Evolutionary conservation across 352 stramenopile genomes (phyloP).

Genomic region (Lagenidium giganteum): DNA sequence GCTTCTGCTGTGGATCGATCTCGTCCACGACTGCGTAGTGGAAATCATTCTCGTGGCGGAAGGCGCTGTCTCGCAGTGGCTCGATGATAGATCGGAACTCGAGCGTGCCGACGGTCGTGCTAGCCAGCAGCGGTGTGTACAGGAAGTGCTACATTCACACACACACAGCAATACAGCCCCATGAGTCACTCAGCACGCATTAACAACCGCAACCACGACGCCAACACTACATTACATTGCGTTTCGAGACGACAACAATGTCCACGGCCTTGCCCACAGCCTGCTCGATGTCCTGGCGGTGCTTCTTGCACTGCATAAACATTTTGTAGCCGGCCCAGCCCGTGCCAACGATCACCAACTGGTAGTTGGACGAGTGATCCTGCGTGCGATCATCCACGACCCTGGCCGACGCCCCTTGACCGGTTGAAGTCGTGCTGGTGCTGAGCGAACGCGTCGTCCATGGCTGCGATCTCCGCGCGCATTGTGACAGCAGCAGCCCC

Average conservation of each 20-base stretch:
- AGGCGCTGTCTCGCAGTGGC: constrained; percentile 85
- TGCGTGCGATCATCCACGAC: too few relatives aligned
- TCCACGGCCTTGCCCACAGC: constrained; percentile 54
- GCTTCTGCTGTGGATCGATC: constrained; percentile 78
- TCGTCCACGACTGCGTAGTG: constrained; percentile 61
- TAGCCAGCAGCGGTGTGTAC: constrained; percentile 96
- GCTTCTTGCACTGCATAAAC: constrained; percentile 70
- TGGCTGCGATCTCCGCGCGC: too few relatives aligned
- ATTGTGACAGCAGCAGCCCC: too few relatives aligned
- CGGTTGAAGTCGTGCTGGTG: too few relatives aligned
- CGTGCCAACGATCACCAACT: constrained; percentile 73
- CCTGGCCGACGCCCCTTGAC: too few relatives aligned
- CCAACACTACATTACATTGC: constrained; percentile 39
- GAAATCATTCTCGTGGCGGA: constrained; percentile 72
- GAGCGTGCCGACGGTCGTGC: constrained; percentile 92
- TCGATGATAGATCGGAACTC: constrained; percentile 98
- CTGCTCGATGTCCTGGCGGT: constrained; percentile 65
- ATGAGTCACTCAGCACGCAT: not conserved
- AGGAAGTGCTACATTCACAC: constrained; percentile 88
- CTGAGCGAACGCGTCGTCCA: too few relatives aligned
- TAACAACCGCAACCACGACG: not conserved
- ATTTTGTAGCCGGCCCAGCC: constrained; percentile 79
- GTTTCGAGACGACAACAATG: constrained; percentile 75
- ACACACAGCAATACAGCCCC: constrained; percentile 1
- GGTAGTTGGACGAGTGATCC: constrained; percentile 44